phyloP scores from a whole-genome alignment of 2,329 filamentous ascomycete genomes.

The Pseudogymnoascus sp. region DNA sequence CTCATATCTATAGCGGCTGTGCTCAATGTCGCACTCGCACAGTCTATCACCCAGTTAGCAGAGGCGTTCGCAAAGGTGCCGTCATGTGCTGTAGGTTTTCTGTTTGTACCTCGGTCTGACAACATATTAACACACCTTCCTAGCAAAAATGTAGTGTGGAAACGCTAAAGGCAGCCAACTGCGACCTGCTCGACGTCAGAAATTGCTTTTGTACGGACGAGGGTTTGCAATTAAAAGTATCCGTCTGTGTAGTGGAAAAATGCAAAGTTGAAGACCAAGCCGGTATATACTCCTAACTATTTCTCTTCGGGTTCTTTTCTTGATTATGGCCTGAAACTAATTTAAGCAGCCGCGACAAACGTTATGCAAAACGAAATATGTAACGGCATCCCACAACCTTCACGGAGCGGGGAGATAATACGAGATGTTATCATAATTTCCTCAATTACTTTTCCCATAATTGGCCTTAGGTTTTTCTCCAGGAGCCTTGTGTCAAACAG shows the following conservation, averaged over 20 bases:
- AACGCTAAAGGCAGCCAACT: not conserved
- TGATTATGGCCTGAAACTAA: slow-evolving; percentile 1
- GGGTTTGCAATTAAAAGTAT: slow-evolving; percentile 11
- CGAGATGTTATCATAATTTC: slow-evolving; percentile 12
- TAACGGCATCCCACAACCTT: slow-evolving; percentile 11
- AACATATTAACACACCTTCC: not conserved
- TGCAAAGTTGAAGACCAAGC: slow-evolving; percentile 15
- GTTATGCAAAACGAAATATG: slow-evolving; percentile 15
- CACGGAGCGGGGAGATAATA: slow-evolving; percentile 13
- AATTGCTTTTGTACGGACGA: slow-evolving; percentile 16
- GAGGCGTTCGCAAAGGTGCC: slow-evolving; percentile 6
- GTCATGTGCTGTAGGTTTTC: not conserved
- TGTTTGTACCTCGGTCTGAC: not conserved
- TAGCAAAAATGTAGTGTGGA: not conserved
- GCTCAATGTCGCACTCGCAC: not conserved
- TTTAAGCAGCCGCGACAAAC: not conserved
- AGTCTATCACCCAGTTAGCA: no score
- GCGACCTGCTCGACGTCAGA: not conserved
- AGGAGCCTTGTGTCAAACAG: slow-evolving; percentile 12
- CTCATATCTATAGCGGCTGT: not conserved
- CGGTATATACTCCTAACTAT: slow-evolving; percentile 8
- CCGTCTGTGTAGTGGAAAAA: slow-evolving; percentile 10
- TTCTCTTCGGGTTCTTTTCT: not conserved
- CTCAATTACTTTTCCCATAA: slow-evolving; percentile 13
- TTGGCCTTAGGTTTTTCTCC: slow-evolving; percentile 15